Evolutionary conservation across 2,329 filamentous ascomycete genomes (phyloP), one percentile per base, ranked within the genome.

Genomic region (Pestalotiopsis sp.): DNA sequence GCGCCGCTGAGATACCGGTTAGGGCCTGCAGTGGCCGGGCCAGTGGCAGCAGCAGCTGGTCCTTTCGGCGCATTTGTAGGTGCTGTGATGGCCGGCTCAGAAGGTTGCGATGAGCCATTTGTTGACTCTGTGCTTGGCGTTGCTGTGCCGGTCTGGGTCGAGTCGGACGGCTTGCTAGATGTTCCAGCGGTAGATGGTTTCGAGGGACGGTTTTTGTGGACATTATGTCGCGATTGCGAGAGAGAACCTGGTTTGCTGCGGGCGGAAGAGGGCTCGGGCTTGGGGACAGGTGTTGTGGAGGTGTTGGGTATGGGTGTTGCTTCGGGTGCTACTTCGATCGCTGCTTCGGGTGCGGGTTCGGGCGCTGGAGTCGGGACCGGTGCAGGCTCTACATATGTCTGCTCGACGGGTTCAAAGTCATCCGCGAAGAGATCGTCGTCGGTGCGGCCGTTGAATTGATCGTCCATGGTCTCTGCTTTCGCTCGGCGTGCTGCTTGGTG

Each of bases 371-470:
- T n/a, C 68, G 68, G 45, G 49, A 20, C 64, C 9, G 64, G 52
- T 11, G 25, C 66, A 52, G 65, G 57, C 2, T 66, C 69, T 6
- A 61, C 62, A 17, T 72, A 68, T 60, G 79, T 76, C 71, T 77
- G 77, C 56, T 82, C 78, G 64, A 88, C 82, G 7, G 87, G 87
- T 76, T 90, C 88, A 69, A 90, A 88, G 73, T 90, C 88, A 72
- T 90, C 88, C 70, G 86, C 85, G 75, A 90, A 90, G 69, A 90
- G 82, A 75, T 89, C 88, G 72, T 90, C 88, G 74, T 90, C 88
- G 60, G 88, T 90, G 23, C 88, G 83, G 62, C 87, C 87, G 69
- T 85, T 84, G 72, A 89, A 90, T 74, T 90, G 87, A 72, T 90
- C 87, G 25, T 89, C 87, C 87, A 89, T 89, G 38, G 61, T 62